Percentiles rank a stretch among this genome's conserved stretches.
Evolutionary conservation across 1,139 yeast species (phyloP).

Genomic region (Scheffersomyces lignicola): DNA sequence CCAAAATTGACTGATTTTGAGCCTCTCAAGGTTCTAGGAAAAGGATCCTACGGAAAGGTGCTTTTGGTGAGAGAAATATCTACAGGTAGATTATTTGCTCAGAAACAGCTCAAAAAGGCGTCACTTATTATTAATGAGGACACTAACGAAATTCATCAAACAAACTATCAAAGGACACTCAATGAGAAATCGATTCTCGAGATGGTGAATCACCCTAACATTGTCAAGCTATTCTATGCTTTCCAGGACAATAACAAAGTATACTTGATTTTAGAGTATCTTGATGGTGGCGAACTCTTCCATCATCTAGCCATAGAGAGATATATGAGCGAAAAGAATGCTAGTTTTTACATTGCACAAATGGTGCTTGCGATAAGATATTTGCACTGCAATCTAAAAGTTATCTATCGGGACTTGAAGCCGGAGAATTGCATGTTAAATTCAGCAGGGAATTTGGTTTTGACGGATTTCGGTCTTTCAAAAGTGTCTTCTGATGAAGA

Average conservation of each 20-base stretch:
- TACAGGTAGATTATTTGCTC: slow-evolving; percentile 78
- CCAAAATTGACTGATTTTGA: slow-evolving; percentile 62
- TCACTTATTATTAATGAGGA: slow-evolving; percentile 39
- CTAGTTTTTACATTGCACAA: slow-evolving; percentile 84
- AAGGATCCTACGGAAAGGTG: slow-evolving; percentile 92
- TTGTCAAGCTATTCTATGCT: slow-evolving; percentile 86
- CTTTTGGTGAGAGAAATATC: slow-evolving; percentile 66
- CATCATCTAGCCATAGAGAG: slow-evolving; percentile 64
- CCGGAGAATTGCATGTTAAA: slow-evolving; percentile 92
- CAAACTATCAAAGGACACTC: slow-evolving; percentile 39
- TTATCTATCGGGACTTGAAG: slow-evolving; percentile 87
- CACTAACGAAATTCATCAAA: slow-evolving; percentile 33
- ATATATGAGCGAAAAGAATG: slow-evolving; percentile 66
- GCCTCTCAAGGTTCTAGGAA: slow-evolving; percentile 79
- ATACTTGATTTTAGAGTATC: slow-evolving; percentile 78
- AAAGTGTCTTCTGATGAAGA: slow-evolving; percentile 59
- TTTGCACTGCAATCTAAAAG: slow-evolving; percentile 70
- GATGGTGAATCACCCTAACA: slow-evolving; percentile 71
- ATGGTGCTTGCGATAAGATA: slow-evolving; percentile 80
- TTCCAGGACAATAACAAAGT: slow-evolving; percentile 82
- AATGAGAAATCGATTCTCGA: slow-evolving; percentile 46
- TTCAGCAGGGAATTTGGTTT: slow-evolving; percentile 72
- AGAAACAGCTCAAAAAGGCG: slow-evolving; percentile 85
- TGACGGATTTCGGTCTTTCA: slow-evolving; percentile 91
- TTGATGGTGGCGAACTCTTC: slow-evolving; percentile 93